phyloP scores from a whole-genome alignment of 805 yeast genomes.

The Wickerhamomyces chaumierensis region DNA sequence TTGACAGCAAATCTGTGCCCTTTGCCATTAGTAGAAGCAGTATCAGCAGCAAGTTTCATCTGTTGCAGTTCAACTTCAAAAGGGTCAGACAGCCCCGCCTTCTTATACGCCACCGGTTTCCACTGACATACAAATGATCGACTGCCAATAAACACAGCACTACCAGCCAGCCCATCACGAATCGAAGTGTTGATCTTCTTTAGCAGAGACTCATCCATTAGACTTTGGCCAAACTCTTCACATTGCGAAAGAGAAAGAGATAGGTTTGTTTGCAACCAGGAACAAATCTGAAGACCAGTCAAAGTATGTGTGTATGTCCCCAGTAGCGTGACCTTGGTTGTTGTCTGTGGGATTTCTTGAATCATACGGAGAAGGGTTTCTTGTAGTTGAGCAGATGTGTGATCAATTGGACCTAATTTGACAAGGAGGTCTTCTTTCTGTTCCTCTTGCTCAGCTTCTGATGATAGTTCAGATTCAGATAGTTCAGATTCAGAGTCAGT shows the following conservation, averaged over 20 bases:
- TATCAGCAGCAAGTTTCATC: conserved; percentile 4
- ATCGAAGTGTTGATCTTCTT: conserved; percentile 41
- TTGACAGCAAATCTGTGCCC: conserved; percentile 9
- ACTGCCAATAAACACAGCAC: conserved; percentile 65
- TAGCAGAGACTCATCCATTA: conserved; percentile 48
- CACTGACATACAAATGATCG: conserved; percentile 72
- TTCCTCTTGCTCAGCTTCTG: conserved; percentile 1
- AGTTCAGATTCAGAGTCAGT: conserved; percentile 10
- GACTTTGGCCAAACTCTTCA: conserved; percentile 66
- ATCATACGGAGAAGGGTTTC: conserved; percentile 32
- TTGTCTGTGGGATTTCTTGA: conserved; percentile 36
- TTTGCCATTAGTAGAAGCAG: conserved; percentile 19
- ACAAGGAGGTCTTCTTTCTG: conserved; percentile 18
- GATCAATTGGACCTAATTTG: conserved; percentile 25
- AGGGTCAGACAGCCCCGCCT: conserved; percentile 24
- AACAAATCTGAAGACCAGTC: conserved; percentile 48
- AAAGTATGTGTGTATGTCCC: conserved; percentile 57
- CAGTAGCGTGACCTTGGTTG: conserved; percentile 54
- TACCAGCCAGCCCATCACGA: conserved; percentile 63
- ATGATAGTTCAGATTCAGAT: conserved; percentile 13
- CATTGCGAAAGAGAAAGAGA: conserved; percentile 39
- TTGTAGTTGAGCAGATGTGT: conserved; percentile 28
- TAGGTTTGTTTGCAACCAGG: conserved; percentile 43
- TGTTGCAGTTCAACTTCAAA: conserved; percentile 13
- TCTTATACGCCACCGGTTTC: conserved; percentile 57